Conservation (phyloP, 768 basidiomycete species). For the Mycena chlorophos region DNA sequence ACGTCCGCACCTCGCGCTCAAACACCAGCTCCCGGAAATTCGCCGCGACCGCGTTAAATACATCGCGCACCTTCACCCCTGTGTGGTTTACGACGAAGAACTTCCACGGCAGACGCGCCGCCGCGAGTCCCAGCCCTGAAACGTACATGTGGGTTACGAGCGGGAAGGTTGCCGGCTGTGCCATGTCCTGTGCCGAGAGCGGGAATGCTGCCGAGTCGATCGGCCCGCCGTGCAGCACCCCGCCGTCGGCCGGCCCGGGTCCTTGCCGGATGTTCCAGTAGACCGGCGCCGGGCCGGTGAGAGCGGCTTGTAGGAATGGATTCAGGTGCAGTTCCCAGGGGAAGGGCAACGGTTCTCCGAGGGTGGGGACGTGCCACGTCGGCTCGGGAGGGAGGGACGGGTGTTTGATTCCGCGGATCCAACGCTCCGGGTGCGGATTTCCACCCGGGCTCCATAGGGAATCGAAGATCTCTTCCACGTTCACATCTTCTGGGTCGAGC, state of each 20-base stretch:
- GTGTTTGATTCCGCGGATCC: conserved; percentile 50
- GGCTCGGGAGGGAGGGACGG: conserved; percentile 53
- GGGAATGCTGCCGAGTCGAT: conserved; percentile 27
- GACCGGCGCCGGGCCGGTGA: conserved; percentile 42
- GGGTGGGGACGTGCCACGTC: conserved; percentile 43
- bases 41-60: conserved; percentile 46
- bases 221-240: conserved; percentile 33
- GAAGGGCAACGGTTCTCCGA: conserved; percentile 41
- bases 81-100: conserved; percentile 46
- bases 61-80: conserved; percentile 53
- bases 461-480: conserved; percentile 33
- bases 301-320: conserved; percentile 51
- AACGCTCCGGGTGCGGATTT: conserved; percentile 43
- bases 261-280: conserved; percentile 48
- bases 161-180: conserved; percentile 68
- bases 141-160: conserved; percentile 59
- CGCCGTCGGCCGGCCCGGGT: conserved; percentile 12
- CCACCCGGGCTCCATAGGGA: conserved; percentile 33
- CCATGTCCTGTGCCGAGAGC: conserved; percentile 36
- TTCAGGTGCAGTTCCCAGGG: conserved; percentile 57
- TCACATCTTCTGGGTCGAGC: conserved; percentile 8
- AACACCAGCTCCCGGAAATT: conserved; percentile 37
- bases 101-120: conserved; percentile 56
- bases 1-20: conserved; percentile 6
- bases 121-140: conserved; percentile 50